phyloP scores from a whole-genome alignment of 768 basidiomycete genomes.

The Megacollybia marginata region DNA sequence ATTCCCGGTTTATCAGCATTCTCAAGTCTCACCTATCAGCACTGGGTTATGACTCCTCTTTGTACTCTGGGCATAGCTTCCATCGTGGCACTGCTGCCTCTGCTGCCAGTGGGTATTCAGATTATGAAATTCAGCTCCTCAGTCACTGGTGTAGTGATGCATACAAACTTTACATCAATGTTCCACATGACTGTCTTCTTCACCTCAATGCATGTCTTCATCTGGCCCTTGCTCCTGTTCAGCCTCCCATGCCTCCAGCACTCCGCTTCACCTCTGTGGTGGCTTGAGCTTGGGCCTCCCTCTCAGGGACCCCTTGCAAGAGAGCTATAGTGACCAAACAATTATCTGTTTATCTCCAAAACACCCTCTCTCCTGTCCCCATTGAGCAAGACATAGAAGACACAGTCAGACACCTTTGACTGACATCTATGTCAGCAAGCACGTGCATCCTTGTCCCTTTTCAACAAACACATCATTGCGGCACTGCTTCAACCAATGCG shows the following conservation, averaged over 20 bases:
- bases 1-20: constrained; percentile 8
- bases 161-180: constrained; percentile 31
- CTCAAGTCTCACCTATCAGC: constrained; percentile 4
- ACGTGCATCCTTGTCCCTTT: too few relatives aligned
- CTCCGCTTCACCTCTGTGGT: constrained; percentile 1
- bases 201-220: constrained; percentile 25
- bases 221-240: constrained; percentile 5
- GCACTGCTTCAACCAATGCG: too few relatives aligned
- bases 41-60: constrained; percentile 7
- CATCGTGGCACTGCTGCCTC: constrained; percentile 19
- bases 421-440: too few relatives aligned
- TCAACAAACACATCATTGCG: too few relatives aligned
- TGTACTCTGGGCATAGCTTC: constrained; percentile 22
- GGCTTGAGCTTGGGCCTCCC: constrained; percentile 1
- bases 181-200: constrained; percentile 14
- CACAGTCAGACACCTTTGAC: background rate
- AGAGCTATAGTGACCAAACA: constrained; percentile 1
- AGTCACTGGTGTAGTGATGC: constrained; percentile 28
- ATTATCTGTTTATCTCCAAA: background rate
- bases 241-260: constrained; percentile 1
- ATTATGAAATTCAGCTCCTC: constrained; percentile 29
- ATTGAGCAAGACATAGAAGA: background rate
- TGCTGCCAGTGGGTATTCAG: constrained; percentile 22
- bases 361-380: background rate
- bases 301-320: background rate